Evolutionary conservation across 1,284 basidiomycete species (phyloP), one percentile per base, ranked within the genome.

Genomic region (Austropuccinia psidii): DNA sequence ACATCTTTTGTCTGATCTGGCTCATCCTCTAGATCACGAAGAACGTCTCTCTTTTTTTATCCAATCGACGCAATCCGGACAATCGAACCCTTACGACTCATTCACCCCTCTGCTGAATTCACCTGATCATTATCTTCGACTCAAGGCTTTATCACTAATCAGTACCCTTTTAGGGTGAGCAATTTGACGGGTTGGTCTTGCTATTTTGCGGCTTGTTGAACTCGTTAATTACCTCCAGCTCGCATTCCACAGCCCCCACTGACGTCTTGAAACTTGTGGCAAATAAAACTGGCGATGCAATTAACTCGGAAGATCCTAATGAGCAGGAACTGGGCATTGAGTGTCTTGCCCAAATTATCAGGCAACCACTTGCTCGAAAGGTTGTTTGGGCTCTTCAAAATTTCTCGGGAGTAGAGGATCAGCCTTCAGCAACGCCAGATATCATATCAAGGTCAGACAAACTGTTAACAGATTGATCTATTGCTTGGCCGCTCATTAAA

Each of bases 121-220:
- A 43, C 88, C 89, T 77, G 95, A 98, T 80, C 92, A 96, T 80
- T 97, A 96, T 77, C 88, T 92, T 33, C 91, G 94, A 78, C 85
- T 97, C 75, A 96, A 94, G 80, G 85, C 90, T 29, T 85, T 90
- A 0, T 90, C 95, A 78, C 90, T 98, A 77, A 83, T 97, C 58
- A 91, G 93, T 0, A 85, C 93, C 24, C 85, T 98, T 31, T 85
- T 97, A 65, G 87, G 89, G 86, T 88, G 73, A 66, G 84, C 35
- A 4, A 21, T 39, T 29, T n/a, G n/a, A n/a, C n/a, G n/a, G 39
- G 47, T 52, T 31, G 33, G 49, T 37, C 29, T 35, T 72, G 17
- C 17, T 49, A 21, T 27, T 47, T n/a, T n/a, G n/a, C 55, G 29
- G 8, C 55, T 29, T 35, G 31, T 29, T 35, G 11, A 29, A 13